A percentile compares a stretch with the other conserved stretches of the same genome.
Conservation (phyloP, 2,329 filamentous ascomycete genomes). For the Colletotrichum tropicicola region DNA sequence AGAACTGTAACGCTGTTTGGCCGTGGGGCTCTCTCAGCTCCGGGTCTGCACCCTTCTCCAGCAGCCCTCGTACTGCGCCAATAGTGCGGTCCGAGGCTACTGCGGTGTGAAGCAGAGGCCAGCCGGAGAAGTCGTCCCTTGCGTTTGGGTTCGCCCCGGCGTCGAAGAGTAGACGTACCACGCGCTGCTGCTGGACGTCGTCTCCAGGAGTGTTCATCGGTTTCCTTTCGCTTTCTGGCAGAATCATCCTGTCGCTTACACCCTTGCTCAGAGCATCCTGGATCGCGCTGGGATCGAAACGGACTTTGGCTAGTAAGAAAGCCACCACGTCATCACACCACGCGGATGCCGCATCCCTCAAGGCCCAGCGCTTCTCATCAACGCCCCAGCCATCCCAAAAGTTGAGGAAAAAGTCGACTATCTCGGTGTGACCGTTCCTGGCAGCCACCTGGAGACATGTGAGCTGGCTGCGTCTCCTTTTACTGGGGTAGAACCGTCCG, state of each 20-base stretch:
- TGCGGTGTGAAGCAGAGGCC: background rate
- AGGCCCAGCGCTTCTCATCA: slow-evolving; percentile 12
- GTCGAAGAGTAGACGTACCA: background rate
- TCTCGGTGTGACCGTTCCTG: slow-evolving; percentile 25
- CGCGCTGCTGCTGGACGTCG: background rate
- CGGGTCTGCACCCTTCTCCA: slow-evolving; percentile 37
- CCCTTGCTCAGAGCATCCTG: background rate
- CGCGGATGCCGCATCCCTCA: slow-evolving; percentile 10
- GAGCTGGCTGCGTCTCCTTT: background rate
- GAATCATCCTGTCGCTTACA: background rate
- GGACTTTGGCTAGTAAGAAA: slow-evolving; percentile 1
- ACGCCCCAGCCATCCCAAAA: slow-evolving; percentile 30
- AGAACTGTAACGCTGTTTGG: background rate
- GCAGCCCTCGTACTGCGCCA: slow-evolving; percentile 33
- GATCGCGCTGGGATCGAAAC: background rate
- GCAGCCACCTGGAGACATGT: slow-evolving; percentile 24
- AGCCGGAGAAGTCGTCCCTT: background rate
- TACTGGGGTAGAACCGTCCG: background rate
- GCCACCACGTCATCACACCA: slow-evolving; percentile 29
- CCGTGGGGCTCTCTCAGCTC: slow-evolving; percentile 25
- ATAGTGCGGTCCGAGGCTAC: background rate
- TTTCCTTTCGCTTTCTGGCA: background rate
- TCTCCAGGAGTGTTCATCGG: background rate
- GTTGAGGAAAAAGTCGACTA: slow-evolving; percentile 29
- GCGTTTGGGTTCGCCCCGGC: background rate